These are phyloP conservation scores for Phaffia tasmanica DNA, from an alignment of 768 basidiomycete species.

Conservation along the genomic window DNA sequence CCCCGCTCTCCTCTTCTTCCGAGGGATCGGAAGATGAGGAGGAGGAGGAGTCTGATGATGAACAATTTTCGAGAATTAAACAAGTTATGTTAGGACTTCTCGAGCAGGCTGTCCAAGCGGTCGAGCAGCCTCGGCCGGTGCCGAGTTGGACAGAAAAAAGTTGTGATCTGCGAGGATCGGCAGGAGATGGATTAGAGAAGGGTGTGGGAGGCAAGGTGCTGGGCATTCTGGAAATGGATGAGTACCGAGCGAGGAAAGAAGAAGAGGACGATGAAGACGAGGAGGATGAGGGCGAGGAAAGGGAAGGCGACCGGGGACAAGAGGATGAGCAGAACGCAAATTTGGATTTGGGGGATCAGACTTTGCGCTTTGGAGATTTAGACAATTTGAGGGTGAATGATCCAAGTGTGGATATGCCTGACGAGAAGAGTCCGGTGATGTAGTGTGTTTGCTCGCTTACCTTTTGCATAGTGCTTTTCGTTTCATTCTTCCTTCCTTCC, in stretches of 20 bases:
- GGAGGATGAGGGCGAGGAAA: conserved; percentile 1
- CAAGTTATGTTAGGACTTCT: conserved; percentile 4
- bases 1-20: neutral
- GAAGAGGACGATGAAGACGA: conserved; percentile 36
- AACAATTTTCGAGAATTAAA: conserved; percentile 20
- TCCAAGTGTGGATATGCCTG: too few species aligned
- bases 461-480: too few species aligned
- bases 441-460: too few species aligned
- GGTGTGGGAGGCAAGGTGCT: conserved; percentile 36
- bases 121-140: neutral
- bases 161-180: neutral
- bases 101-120: neutral
- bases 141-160: neutral
- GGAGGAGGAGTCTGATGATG: conserved; percentile 11
- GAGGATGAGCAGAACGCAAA: conserved; percentile 1
- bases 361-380: too few species aligned
- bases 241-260: conserved; percentile 24
- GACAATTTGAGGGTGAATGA: too few species aligned
- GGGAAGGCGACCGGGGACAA: neutral
- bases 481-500: too few species aligned
- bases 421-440: too few species aligned
- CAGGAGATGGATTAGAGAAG: conserved; percentile 30
- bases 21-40: neutral
- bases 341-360: neutral
- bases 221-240: conserved; percentile 24